A percentile compares a stretch with the other conserved stretches of the same genome.
Conservation (phyloP, 768 basidiomycete species). For the Panellus pusillus region DNA sequence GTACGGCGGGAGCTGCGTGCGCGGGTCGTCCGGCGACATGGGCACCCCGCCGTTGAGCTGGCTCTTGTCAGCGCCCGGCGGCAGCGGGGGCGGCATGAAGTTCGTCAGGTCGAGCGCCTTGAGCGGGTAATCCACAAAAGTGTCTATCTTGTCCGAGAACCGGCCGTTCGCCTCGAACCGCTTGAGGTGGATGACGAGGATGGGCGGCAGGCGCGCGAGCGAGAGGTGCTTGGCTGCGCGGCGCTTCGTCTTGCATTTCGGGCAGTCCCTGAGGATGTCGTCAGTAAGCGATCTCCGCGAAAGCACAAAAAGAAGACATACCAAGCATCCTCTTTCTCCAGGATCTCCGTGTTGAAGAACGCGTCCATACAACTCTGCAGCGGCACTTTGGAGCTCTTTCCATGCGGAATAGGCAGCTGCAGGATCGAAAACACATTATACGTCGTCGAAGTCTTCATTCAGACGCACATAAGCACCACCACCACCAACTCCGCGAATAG, state of each 20-base stretch:
- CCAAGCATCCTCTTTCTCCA: slow-evolving; percentile 96
- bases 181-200: slow-evolving; percentile 90
- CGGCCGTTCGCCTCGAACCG: slow-evolving; percentile 88
- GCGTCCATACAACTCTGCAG: slow-evolving; percentile 83
- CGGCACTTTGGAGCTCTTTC: slow-evolving; percentile 60
- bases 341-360: slow-evolving; percentile 86
- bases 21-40: slow-evolving; percentile 64
- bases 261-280: slow-evolving; percentile 74
- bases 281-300: background rate
- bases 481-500: background rate
- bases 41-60: slow-evolving; percentile 44
- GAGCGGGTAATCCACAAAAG: slow-evolving; percentile 87
- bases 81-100: slow-evolving; percentile 82
- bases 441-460: slow-evolving; percentile 85
- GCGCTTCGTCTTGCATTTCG: slow-evolving; percentile 86
- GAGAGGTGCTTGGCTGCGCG: slow-evolving; percentile 85
- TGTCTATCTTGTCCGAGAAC: slow-evolving; percentile 97
- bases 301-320: slow-evolving; percentile 34
- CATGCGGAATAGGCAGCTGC: slow-evolving; percentile 81
- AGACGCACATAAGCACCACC: slow-evolving; percentile 2
- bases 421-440: slow-evolving; percentile 97
- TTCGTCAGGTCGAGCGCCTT: slow-evolving; percentile 62
- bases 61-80: slow-evolving; percentile 60
- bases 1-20: slow-evolving; percentile 84
- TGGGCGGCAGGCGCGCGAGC: slow-evolving; percentile 88